These are phyloP conservation scores for Blakeslea trispora DNA, from an alignment of 371 early-diverging fungal species.

Conservation along the genomic window DNA sequence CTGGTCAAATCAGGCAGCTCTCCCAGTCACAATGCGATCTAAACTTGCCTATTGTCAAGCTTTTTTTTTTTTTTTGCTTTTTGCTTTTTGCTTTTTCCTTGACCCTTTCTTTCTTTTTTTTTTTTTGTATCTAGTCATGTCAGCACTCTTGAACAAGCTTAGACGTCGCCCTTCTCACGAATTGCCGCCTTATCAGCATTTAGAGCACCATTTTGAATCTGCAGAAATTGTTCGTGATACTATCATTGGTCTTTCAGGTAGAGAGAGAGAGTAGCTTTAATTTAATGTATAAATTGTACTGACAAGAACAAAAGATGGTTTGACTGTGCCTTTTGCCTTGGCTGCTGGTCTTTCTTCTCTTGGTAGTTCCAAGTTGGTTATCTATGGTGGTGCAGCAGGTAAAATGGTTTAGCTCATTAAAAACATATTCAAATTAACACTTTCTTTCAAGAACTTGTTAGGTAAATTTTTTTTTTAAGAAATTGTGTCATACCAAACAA, in stretches of 20 bases:
- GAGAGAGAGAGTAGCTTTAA: not conserved
- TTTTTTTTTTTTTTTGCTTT: conserved; percentile 1
- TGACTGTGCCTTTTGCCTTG: conserved; percentile 79
- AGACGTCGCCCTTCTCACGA: conserved; percentile 42
- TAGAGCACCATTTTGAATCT: conserved; percentile 67
- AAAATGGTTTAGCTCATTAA: no score
- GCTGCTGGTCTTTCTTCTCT: conserved; percentile 73
- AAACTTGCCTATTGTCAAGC: not conserved
- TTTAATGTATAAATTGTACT: not conserved
- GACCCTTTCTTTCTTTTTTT: conserved; percentile 11
- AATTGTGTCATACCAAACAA: no score
- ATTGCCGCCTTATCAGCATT: conserved; percentile 47
- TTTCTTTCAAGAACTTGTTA: conserved; percentile 38
- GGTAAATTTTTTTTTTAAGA: conserved; percentile 19
- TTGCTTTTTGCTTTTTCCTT: conserved; percentile 1
- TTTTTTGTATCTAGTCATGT: conserved; percentile 21
- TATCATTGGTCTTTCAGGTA: conserved; percentile 68
- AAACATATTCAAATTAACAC: not conserved
- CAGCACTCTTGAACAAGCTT: conserved; percentile 34
- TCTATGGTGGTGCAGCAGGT: conserved; percentile 73
- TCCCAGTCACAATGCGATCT: no score
- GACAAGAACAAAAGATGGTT: conserved; percentile 50
- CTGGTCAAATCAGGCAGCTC: no score
- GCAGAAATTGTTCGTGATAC: conserved; percentile 72
- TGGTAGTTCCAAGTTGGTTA: conserved; percentile 60